Conservation (phyloP, 2,329 filamentous ascomycete genomes). For the Daldinia sp. region DNA sequence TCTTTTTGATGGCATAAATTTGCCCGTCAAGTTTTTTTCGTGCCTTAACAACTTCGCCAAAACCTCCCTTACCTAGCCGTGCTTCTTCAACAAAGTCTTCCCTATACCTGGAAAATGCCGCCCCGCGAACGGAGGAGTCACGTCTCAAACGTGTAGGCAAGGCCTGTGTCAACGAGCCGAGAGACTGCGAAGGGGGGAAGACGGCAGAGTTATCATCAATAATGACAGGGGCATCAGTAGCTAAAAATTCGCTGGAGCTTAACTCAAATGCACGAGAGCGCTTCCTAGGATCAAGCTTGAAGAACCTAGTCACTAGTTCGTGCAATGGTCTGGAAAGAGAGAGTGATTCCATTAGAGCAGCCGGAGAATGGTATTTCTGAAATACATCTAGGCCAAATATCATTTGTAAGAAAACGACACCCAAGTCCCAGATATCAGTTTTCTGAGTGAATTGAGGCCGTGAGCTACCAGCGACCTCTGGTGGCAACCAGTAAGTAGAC, state of each 20-base stretch:
- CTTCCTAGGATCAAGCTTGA: slow-evolving; percentile 86
- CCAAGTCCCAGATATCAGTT: slow-evolving; percentile 95
- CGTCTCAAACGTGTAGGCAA: slow-evolving; percentile 63
- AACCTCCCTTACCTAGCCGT: slow-evolving; percentile 90
- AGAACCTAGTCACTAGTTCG: slow-evolving; percentile 85
- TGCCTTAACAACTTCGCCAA: slow-evolving; percentile 95
- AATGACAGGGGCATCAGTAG: slow-evolving; percentile 72
- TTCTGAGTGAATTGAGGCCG: slow-evolving; percentile 77
- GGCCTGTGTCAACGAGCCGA: slow-evolving; percentile 58
- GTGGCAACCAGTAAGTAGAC: slow-evolving; percentile 85
- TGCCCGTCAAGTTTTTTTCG: slow-evolving; percentile 93
- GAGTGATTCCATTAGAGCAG: slow-evolving; percentile 76
- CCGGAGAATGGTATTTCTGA: slow-evolving; percentile 82
- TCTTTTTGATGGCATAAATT: slow-evolving; percentile 97
- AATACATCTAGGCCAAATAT: slow-evolving; percentile 84
- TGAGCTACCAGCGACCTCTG: slow-evolving; percentile 75
- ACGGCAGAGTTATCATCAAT: slow-evolving; percentile 58
- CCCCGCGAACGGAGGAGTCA: slow-evolving; percentile 70
- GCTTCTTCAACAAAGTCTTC: slow-evolving; percentile 94
- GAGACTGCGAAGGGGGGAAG: slow-evolving; percentile 57
- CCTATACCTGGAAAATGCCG: slow-evolving; percentile 78
- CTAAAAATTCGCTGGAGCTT: slow-evolving; percentile 73
- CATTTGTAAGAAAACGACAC: slow-evolving; percentile 93
- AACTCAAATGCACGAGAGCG: slow-evolving; percentile 84
- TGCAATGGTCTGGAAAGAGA: slow-evolving; percentile 79